Percentiles rank a stretch among this genome's conserved stretches.
phyloP scores from a whole-genome alignment of 208 protist genomes.

The Vickermania spadyakhi region DNA sequence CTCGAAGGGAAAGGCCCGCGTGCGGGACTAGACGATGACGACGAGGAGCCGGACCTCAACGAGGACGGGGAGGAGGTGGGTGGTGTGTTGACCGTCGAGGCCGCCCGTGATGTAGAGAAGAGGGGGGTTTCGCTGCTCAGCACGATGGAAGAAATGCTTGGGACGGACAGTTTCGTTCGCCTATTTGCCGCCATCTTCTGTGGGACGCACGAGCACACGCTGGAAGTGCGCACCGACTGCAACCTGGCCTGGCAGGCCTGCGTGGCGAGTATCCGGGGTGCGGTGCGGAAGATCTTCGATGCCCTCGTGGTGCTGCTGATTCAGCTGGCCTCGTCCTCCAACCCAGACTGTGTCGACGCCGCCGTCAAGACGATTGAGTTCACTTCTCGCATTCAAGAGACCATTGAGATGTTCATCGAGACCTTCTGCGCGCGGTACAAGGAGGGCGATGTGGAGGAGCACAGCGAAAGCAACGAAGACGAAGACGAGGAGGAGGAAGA shows the following conservation, averaged over 20 bases:
- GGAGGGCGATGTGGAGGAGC: constrained; percentile 3
- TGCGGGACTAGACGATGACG: constrained; percentile 8
- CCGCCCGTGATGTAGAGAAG: constrained; percentile 80
- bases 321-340: constrained; percentile 60
- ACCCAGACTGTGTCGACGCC: constrained; percentile 79
- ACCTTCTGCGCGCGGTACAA: constrained; percentile 64
- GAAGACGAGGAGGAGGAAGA: background rate
- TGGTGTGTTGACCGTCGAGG: constrained; percentile 61
- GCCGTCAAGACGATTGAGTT: constrained; percentile 83
- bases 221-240: constrained; percentile 58
- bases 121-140: constrained; percentile 77
- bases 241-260: constrained; percentile 86
- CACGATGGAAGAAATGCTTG: constrained; percentile 72
- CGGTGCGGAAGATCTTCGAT: constrained; percentile 84
- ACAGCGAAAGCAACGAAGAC: background rate
- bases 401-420: constrained; percentile 75
- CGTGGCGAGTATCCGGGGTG: constrained; percentile 80
- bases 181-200: constrained; percentile 79
- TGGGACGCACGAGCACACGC: constrained; percentile 76
- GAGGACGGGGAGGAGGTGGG: constrained; percentile 16
- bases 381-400: constrained; percentile 78
- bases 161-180: constrained; percentile 53
- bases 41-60: constrained; percentile 14
- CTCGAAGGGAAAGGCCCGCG: background rate
- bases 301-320: constrained; percentile 60